Conservation (phyloP, 2,329 filamentous ascomycete genomes). For the Pseudocercospora vitis region DNA sequence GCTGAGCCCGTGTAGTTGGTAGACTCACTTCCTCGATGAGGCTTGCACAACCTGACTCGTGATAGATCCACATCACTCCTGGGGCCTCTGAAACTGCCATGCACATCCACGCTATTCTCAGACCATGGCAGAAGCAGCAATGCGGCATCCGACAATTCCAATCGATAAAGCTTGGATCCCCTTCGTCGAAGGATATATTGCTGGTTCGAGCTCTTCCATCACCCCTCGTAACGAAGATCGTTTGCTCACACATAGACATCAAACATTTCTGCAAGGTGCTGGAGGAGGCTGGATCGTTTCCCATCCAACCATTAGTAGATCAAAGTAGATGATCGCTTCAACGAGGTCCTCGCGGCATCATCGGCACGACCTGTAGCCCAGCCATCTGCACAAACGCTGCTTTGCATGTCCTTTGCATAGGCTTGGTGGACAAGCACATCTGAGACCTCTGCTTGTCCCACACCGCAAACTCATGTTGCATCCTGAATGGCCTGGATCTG, state of each 20-base stretch:
- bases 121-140: not conserved
- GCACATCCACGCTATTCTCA: not conserved
- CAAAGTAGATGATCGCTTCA: not conserved
- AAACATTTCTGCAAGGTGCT: not conserved
- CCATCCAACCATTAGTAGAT: not conserved
- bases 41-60: conserved; percentile 7
- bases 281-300: not conserved
- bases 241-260: not conserved
- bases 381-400: conserved; percentile 23
- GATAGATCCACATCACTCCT: not conserved
- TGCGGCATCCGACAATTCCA: not conserved
- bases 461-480: conserved; percentile 31
- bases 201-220: not conserved
- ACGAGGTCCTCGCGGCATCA: not conserved
- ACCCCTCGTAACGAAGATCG: conserved; percentile 4
- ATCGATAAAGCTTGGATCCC: not conserved
- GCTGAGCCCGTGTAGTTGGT: not conserved
- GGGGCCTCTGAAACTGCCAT: not conserved
- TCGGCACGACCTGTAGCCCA: conserved; percentile 1
- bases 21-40: not conserved
- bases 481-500: conserved; percentile 17
- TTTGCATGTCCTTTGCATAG: conserved; percentile 20
- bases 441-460: conserved; percentile 32
- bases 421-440: conserved; percentile 21
- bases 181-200: not conserved